These are phyloP conservation scores for Zygnema cylindricum DNA, from an alignment of 139 green algal species.

Conservation along the genomic window DNA sequence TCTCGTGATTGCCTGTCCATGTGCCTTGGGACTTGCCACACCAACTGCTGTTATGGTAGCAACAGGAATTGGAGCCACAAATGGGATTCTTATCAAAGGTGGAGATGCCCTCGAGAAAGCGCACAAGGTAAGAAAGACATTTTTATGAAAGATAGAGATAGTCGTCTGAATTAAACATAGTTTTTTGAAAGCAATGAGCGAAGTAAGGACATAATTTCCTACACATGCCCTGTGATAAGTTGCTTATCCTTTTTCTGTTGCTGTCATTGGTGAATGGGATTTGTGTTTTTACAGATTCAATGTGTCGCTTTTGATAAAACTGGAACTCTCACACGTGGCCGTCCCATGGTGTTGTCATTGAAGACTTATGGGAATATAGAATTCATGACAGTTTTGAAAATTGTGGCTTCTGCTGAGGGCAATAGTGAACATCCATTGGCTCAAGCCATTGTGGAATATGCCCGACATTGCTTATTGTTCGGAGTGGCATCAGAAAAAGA, in stretches of 20 bases:
- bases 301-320: constrained; percentile 96
- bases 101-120: constrained; percentile 78
- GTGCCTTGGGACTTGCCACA: constrained; percentile 89
- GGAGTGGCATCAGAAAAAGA: constrained; percentile 5
- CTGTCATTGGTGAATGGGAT: neutral
- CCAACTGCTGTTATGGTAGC: constrained; percentile 98
- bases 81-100: constrained; percentile 96
- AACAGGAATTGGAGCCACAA: constrained; percentile 83
- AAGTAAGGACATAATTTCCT: no score
- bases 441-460: constrained; percentile 76
- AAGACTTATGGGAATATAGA: constrained; percentile 18
- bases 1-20: constrained; percentile 97
- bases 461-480: constrained; percentile 44
- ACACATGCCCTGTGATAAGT: no score
- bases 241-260: neutral
- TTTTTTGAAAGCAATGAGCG: no score
- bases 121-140: constrained; percentile 69
- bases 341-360: constrained; percentile 69
- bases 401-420: constrained; percentile 82
- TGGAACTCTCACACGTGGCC: constrained; percentile 87
- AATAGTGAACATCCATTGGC: constrained; percentile 91
- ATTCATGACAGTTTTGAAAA: constrained; percentile 67
- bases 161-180: no score
- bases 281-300: constrained; percentile 52
- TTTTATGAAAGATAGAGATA: no score